phyloP scores from a whole-genome alignment of 2,329 filamentous ascomycete genomes.

The Curvularia eragrostidis region DNA sequence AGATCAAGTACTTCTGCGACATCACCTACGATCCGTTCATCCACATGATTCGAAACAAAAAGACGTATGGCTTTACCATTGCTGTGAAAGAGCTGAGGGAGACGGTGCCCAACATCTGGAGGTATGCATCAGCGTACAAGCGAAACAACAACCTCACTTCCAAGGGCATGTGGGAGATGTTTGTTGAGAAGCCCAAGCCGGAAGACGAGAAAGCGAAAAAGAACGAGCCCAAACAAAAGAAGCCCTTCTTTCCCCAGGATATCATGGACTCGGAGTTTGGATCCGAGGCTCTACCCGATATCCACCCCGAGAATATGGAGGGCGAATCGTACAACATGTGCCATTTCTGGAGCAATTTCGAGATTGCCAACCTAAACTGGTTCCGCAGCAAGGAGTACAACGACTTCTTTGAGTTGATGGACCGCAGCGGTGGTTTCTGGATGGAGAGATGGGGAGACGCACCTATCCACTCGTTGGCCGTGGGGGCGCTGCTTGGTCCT shows the following conservation, averaged over 20 bases:
- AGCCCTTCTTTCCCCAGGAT: constrained; percentile 77
- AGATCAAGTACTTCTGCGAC: constrained; percentile 99
- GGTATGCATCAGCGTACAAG: constrained; percentile 98
- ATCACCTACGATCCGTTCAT: constrained; percentile 99
- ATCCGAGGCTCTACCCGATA: constrained; percentile 73
- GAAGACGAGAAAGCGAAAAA: constrained; percentile 63
- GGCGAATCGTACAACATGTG: constrained; percentile 99
- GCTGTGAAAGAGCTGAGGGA: constrained; percentile 97
- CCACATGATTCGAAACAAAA: constrained; percentile 91
- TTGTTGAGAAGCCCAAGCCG: constrained; percentile 77
- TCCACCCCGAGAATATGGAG: constrained; percentile 94
- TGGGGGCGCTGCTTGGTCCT: constrained; percentile 81
- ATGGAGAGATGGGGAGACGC: constrained; percentile 99
- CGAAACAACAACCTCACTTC: constrained; percentile 88
- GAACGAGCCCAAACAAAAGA: constrained; percentile 70
- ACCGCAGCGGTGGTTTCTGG: constrained; percentile 97
- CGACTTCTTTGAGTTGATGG: constrained; percentile 99
- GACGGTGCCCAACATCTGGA: constrained; percentile 97
- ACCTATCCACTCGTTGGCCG: constrained; percentile 95
- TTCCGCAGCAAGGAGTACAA: constrained; percentile 98
- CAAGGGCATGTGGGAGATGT: constrained; percentile 98
- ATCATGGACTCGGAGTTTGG: constrained; percentile 78
- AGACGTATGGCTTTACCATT: constrained; percentile 98
- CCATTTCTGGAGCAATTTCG: constrained; percentile 99
- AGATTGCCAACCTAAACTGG: constrained; percentile 93